phyloP scores from a whole-genome alignment of 2,329 filamentous ascomycete species.

The Niveomyces coronatus region DNA sequence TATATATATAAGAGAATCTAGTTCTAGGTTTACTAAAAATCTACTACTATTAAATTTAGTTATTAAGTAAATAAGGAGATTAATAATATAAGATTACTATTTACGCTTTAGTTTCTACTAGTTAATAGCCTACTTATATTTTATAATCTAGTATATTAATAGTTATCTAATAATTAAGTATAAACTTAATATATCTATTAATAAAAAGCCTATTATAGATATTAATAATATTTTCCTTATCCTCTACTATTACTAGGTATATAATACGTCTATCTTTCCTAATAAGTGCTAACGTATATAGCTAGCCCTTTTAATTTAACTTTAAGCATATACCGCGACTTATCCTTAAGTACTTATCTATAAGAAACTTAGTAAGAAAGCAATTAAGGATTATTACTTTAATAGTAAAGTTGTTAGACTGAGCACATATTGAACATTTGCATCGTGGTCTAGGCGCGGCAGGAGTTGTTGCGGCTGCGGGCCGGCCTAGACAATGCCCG shows the following conservation, averaged over 20 bases:
- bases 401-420: background rate
- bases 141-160: slow-evolving; percentile 1
- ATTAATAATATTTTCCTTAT: background rate
- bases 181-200: background rate
- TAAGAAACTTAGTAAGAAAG: background rate
- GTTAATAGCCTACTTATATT: background rate
- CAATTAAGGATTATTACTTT: slow-evolving; percentile 5
- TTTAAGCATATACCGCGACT: background rate
- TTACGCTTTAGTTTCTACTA: background rate
- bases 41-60: background rate
- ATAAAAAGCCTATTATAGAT: slow-evolving; percentile 1
- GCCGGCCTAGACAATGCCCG: slow-evolving; percentile 41
- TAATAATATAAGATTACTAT: background rate
- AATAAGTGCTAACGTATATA: background rate
- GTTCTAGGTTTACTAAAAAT: slow-evolving; percentile 1
- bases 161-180: background rate
- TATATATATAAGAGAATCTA: slow-evolving; percentile 1
- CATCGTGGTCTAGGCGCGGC: slow-evolving; percentile 46
- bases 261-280: background rate
- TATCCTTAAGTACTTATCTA: background rate
- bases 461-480: slow-evolving; percentile 37
- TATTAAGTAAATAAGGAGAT: background rate
- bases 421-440: slow-evolving; percentile 41
- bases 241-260: background rate
- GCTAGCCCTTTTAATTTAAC: background rate